Base-by-base conservation (phyloP, 306 rosid species). In the Ormosia emarginata region DNA sequence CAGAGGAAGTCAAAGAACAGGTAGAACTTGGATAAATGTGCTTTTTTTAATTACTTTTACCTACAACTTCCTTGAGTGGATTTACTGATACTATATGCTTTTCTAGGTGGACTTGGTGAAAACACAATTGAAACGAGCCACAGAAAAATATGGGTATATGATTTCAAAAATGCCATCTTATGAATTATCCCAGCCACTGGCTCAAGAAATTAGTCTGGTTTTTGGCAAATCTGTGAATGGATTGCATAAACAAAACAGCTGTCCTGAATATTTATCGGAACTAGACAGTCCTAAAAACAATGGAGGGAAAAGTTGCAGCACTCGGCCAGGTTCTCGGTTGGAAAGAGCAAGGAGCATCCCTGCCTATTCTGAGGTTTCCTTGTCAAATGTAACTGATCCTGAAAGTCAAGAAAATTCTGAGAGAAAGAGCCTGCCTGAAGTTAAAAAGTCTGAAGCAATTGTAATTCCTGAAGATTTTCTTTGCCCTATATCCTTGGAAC, bases 1-100 rank as follows among this genome's bases (percentile, higher is more conserved):
- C 98, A 3, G 98, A 87, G 87, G 99, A 95, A 89, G 99, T 95
- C 81, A 87, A 86, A 75, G 99, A 95, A 81, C 98, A 95, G 98
- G 99, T 95, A 80, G 55, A 83, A 82, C 71, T 61, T 88, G 74
- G 67, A 64, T 55, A 77, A 43, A 62, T 71, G 29, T 67, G 58
- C 14, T 58, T 9, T 69, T 41, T 67, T 50, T 41, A 32, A 29
- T 33, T 36, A 5, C 17, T 56, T 41, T 66, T 50, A 34, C 46
- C 63, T 58, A 1, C 63, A 58, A 10, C 32, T 49, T 18, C 33
- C 50, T 33, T 63, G 64, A 72, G 58, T 62, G 53, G 79, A 47
- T 36, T 49, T 59, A 32, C 77, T 63, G 18, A 78, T 75, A 46
- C 30, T 46, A 6, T 53, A 34, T 73, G 9, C 17, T 81, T 86